A percentile compares a stretch with the other conserved stretches of the same genome.
phyloP scores from a whole-genome alignment of 2,329 filamentous ascomycete genomes.

The Trichoderma sp. region DNA sequence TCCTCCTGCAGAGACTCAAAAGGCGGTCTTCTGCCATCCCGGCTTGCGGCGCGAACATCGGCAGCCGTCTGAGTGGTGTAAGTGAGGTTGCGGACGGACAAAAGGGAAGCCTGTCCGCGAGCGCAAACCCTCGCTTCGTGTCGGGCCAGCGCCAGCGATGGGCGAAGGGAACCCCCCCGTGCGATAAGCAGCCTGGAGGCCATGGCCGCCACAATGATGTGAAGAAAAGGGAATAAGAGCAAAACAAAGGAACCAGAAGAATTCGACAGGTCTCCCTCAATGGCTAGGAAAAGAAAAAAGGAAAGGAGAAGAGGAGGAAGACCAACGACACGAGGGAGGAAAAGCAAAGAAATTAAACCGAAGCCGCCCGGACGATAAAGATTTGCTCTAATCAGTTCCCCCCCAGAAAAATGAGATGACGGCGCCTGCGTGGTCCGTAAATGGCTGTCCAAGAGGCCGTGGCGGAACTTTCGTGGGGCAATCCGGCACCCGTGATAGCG shows the following conservation, averaged over 20 bases:
- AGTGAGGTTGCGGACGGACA: conserved; percentile 22
- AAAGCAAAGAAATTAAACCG: conserved; percentile 5
- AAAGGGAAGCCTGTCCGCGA: conserved; percentile 1
- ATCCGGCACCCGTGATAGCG: conserved; percentile 2
- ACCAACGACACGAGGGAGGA: background rate
- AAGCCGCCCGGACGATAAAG: conserved; percentile 10
- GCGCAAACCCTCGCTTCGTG: conserved; percentile 17
- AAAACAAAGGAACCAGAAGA: background rate
- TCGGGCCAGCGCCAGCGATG: conserved; percentile 22
- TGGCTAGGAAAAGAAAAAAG: background rate
- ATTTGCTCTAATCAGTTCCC: conserved; percentile 1
- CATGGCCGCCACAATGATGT: conserved; percentile 23
- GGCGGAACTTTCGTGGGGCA: conserved; percentile 16
- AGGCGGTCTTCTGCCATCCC: conserved; percentile 17
- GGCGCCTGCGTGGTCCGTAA: background rate
- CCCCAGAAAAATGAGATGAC: conserved; percentile 6
- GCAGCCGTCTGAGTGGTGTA: conserved; percentile 21
- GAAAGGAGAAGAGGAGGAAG: background rate
- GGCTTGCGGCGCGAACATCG: conserved; percentile 7
- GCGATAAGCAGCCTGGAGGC: conserved; percentile 29
- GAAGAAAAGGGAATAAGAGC: background rate
- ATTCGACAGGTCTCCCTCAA: background rate
- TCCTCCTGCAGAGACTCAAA: conserved; percentile 24
- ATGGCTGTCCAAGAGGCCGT: conserved; percentile 7
- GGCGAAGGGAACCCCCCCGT: conserved; percentile 26